Evolutionary conservation across 2,329 filamentous ascomycete species (phyloP).

Genomic region (Trichoderma asperellum): DNA sequence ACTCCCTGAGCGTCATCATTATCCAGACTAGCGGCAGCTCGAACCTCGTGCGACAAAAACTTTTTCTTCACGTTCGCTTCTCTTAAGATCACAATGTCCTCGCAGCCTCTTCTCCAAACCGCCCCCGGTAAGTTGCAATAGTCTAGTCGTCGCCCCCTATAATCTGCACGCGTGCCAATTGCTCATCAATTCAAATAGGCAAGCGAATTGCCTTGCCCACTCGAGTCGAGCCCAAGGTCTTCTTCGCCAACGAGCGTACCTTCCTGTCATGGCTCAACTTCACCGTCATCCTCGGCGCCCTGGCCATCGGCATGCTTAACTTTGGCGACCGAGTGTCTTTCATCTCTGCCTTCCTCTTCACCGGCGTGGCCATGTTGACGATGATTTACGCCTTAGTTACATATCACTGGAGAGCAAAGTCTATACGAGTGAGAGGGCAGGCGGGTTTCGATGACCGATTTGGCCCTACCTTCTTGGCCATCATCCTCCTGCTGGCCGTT

Average conservation of each 20-base stretch:
- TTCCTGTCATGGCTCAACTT: conserved; percentile 99
- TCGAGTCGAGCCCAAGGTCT: conserved; percentile 98
- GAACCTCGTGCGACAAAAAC: neutral
- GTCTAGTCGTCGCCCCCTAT: neutral
- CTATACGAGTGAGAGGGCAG: conserved; percentile 87
- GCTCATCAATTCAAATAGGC: conserved; percentile 57
- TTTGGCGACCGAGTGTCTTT: conserved; percentile 94
- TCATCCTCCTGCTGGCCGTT: conserved; percentile 86
- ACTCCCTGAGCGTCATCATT: conserved; percentile 6
- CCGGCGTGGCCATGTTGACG: conserved; percentile 87
- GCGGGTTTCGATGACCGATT: conserved; percentile 96
- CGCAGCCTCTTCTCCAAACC: conserved; percentile 92
- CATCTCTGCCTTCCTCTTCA: conserved; percentile 93
- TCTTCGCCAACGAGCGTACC: conserved; percentile 99
- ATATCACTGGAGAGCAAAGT: conserved; percentile 96
- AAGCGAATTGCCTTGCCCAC: conserved; percentile 98
- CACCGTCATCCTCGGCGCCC: conserved; percentile 94
- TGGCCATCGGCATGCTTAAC: conserved; percentile 96
- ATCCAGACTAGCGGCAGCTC: conserved; percentile 5
- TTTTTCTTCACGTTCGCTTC: conserved; percentile 23
- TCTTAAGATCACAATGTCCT: conserved; percentile 69
- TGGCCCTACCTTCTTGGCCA: conserved; percentile 85
- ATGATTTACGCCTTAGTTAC: conserved; percentile 95
- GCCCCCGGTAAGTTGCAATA: conserved; percentile 70
- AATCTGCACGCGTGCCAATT: conserved; percentile 12